phyloP scores from a whole-genome alignment of 352 stramenopile genomes.

The Phytophthora sojae region DNA sequence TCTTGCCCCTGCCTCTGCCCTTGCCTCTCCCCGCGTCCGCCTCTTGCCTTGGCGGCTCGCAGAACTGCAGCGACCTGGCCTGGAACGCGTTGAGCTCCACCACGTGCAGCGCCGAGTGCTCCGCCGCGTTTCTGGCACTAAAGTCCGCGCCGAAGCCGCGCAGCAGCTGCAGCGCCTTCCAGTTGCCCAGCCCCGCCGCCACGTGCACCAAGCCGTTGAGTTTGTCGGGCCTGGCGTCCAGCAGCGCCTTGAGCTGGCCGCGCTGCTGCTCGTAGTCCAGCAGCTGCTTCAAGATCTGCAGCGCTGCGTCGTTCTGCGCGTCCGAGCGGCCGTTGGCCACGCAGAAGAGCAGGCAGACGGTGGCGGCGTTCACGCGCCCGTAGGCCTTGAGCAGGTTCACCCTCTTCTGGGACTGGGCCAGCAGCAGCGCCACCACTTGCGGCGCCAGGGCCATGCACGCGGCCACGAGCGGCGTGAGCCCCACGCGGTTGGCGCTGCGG shows the following conservation, averaged over 20 bases:
- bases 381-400: constrained; percentile 50
- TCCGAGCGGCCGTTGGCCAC: constrained; percentile 62
- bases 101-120: constrained; percentile 49
- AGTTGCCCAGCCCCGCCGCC: constrained; percentile 56
- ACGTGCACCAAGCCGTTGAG: constrained; percentile 63
- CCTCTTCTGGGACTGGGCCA: constrained; percentile 20
- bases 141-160: constrained; percentile 41
- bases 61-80: constrained; percentile 51
- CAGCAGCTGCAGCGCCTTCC: constrained; percentile 51
- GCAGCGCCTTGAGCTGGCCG: constrained; percentile 36
- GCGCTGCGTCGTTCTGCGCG: constrained; percentile 47
- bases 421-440: constrained; percentile 48
- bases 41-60: constrained; percentile 37
- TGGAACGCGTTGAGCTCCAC: constrained; percentile 71
- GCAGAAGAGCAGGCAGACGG: constrained; percentile 57
- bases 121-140: constrained; percentile 34
- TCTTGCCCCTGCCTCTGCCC: constrained; percentile 9
- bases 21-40: constrained; percentile 3
- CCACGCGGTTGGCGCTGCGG: constrained; percentile 42
- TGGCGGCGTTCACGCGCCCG: constrained; percentile 49
- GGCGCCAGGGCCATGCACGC: constrained; percentile 64
- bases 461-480: constrained; percentile 57
- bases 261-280: constrained; percentile 48
- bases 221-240: constrained; percentile 51
- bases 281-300: constrained; percentile 50